Evolutionary conservation across 441 rosid species (phyloP).

Genomic region (Dalechampia spathulata): DNA sequence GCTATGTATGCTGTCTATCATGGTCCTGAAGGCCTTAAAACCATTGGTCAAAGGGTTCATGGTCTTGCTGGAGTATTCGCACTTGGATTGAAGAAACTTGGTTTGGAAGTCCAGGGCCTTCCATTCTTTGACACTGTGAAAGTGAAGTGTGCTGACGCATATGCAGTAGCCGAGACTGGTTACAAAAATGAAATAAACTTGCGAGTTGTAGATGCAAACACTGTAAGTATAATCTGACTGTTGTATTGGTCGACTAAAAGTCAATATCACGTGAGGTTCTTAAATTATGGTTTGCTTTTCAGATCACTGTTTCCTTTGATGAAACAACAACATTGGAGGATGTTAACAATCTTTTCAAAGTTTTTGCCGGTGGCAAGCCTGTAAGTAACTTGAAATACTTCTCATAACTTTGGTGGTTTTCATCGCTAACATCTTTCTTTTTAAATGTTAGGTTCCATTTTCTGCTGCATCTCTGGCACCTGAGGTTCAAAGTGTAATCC

Average conservation of each 20-base stretch:
- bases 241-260: slow-evolving; percentile 4
- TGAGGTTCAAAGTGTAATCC: slow-evolving; percentile 65
- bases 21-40: slow-evolving; percentile 89
- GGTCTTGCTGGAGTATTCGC: slow-evolving; percentile 91
- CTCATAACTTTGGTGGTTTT: slow-evolving; percentile 1
- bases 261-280: slow-evolving; percentile 12
- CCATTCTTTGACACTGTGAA: slow-evolving; percentile 83
- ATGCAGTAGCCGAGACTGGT: slow-evolving; percentile 72
- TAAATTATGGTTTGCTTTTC: slow-evolving; percentile 21
- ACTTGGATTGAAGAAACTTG: slow-evolving; percentile 80
- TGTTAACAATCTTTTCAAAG: slow-evolving; percentile 72
- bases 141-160: slow-evolving; percentile 72
- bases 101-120: slow-evolving; percentile 70
- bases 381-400: slow-evolving; percentile 27
- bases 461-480: slow-evolving; percentile 85
- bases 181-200: slow-evolving; percentile 62
- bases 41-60: slow-evolving; percentile 68
- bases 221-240: slow-evolving; percentile 44
- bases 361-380: slow-evolving; percentile 66
- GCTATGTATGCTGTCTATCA: slow-evolving; percentile 98
- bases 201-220: slow-evolving; percentile 68
- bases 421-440: slow-evolving; percentile 4
- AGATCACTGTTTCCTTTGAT: slow-evolving; percentile 88
- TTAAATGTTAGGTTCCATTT: slow-evolving; percentile 57
- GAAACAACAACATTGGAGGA: slow-evolving; percentile 95